Evolutionary conservation across 1,139 yeast genomes (phyloP), one percentile per base, ranked within the genome.

Genomic region (Saccharomycopsis hybrid): DNA sequence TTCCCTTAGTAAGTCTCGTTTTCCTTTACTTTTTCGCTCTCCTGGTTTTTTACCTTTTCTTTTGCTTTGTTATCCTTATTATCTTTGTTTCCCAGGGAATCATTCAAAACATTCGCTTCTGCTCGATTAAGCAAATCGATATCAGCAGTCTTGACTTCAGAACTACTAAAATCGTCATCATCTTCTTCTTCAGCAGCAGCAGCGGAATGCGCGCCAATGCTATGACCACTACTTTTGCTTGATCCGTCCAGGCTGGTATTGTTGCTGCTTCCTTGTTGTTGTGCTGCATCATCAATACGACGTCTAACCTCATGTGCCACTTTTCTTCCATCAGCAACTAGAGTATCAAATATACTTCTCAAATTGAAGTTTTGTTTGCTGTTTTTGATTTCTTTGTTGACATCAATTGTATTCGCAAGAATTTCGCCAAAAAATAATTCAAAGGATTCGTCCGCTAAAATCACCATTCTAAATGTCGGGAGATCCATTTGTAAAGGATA

Each of bases 401-500:
- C 71, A 59, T 85, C 88, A 47, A 89, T 75, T 0, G 95, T 78
- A 5, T 72, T 65, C 49, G 83, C 75, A 44, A 84, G 72, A 1
- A 90, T 85, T 30, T 72, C 69, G 37, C 87, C 74, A 65, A 92
- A 92, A 57, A 90, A 78, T 41, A 85, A 70, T 63, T 92, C 97
- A 58, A 89, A 83, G 0, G 96, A 86, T 61, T 89, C 97, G 64
- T 90, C 96, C 0, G 97, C 97, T 13, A 92, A 72, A 3, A 92
- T 71, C 1, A 92, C 95, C 98, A 92, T 92, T 57, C 98, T 73
- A 69, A 92, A 92, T 0, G 96, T 89, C 0, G 97, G 90, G 31
- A 90, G 70, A 50, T 86, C 86, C 52, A 92, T 75, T 51, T 71
- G 79, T 24, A 85, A 80, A 0, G 95, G 95, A 9, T 82, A 75